Conservation (phyloP, 768 basidiomycete species). For the Podaxis pistillaris region DNA sequence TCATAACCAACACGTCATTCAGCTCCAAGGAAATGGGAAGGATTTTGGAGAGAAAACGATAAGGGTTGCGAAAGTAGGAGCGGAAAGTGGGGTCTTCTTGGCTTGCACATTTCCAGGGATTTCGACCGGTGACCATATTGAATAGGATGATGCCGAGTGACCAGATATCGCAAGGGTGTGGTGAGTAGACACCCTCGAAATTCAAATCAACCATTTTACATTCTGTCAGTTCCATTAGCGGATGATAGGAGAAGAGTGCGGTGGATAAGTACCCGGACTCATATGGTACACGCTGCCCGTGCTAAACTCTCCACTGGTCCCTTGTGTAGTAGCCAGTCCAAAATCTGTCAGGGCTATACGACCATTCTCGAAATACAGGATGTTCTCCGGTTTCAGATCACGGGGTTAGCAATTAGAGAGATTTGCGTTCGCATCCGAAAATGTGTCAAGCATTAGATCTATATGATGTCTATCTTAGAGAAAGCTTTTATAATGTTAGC, state of each 20-base stretch:
- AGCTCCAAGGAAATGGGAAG: conserved; percentile 77
- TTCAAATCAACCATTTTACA: conserved; percentile 78
- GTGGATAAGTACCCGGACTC: conserved; percentile 72
- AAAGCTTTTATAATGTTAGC: background rate
- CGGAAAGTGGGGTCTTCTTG: conserved; percentile 84
- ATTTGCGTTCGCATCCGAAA: background rate
- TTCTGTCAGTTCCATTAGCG: conserved; percentile 46
- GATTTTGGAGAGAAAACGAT: conserved; percentile 78
- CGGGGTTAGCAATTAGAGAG: conserved; percentile 33
- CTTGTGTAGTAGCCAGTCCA: conserved; percentile 89
- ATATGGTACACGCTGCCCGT: conserved; percentile 99
- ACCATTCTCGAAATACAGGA: conserved; percentile 82
- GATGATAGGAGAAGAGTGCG: background rate
- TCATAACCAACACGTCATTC: conserved; percentile 70
- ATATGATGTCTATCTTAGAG: background rate
- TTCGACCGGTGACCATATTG: conserved; percentile 91
- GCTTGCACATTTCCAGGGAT: conserved; percentile 93
- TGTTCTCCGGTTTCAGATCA: conserved; percentile 96
- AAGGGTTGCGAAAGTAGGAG: conserved; percentile 76
- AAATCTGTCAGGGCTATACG: conserved; percentile 91
- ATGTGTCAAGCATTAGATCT: background rate
- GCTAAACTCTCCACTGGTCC: conserved; percentile 81
- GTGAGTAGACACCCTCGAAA: conserved; percentile 71
- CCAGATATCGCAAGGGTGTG: conserved; percentile 93
- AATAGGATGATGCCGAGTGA: conserved; percentile 94